Base-by-base conservation (phyloP, 2,329 filamentous ascomycete species). In the Sphaerulina musiva region DNA sequence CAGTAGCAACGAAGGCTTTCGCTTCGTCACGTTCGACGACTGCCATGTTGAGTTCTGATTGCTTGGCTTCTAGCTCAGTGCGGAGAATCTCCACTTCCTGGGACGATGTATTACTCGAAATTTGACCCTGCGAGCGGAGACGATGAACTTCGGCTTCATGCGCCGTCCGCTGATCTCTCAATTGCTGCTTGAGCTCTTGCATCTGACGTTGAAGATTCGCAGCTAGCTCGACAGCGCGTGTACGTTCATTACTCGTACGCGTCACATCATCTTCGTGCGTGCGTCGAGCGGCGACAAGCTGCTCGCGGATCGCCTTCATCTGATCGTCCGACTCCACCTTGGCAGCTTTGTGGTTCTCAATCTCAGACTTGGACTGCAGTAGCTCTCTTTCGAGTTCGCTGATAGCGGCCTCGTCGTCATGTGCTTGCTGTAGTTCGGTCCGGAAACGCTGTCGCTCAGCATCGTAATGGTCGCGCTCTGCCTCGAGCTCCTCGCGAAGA, bases 21-120 rank as follows among this genome's bases (percentile, higher is more conserved):
- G 60, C 59, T 41, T 59, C 59, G 36, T 67, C 65, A 9, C 65
- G 62, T 45, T 66, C 64, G 40, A 65, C 45, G 12, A 63, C 58
- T 23, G 60, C 59, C 44, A 59, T 58, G 54, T 66, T 67, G 49
- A 66, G 55, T 8, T 56, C 50, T 14, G 55, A 58, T 41, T 62
- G 59, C 48, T 62, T 59, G 14, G 59, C 53, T 46, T 65, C 62
- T 9, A 61, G 46, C 31, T 64, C 59, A 3, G 39, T 48, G 9
- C 58, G 59, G 31, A 64, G 41, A 23, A 58, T 48, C 11, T 57
- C 42, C 29, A 57, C 53, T 14, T 57, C 59, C 32, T 59, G 53
- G 9, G 46, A 39, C 4, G 59, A 53, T 20, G 50, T 59, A 20
- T 58, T 34, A 34, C 46, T 46, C 6, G 52, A 48, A 40, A 56